Conservation (phyloP, 2,329 filamentous ascomycete genomes). For the Pyricularia pennisetigena region DNA sequence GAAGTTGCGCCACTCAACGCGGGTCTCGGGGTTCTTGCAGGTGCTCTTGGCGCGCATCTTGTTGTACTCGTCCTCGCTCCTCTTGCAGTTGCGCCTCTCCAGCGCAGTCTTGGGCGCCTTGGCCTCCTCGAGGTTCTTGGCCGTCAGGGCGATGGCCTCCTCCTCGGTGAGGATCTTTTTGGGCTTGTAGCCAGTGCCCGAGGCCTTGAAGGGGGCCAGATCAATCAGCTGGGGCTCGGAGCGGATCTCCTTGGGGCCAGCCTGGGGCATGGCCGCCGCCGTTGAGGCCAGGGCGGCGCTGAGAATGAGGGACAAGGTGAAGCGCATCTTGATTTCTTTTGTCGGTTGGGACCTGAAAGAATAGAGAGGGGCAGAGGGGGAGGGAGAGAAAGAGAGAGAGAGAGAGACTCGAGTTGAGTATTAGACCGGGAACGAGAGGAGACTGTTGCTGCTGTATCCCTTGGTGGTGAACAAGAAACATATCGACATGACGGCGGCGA, state of each 20-base stretch:
- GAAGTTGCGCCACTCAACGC: constrained; percentile 9
- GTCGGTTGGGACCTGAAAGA: background rate
- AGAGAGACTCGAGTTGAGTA: background rate
- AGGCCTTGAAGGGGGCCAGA: background rate
- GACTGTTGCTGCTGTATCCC: background rate
- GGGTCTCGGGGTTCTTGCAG: constrained; percentile 2
- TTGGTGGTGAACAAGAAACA: background rate
- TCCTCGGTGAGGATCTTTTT: background rate
- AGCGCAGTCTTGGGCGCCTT: background rate
- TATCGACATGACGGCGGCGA: background rate
- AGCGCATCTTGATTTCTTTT: background rate
- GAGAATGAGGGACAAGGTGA: background rate
- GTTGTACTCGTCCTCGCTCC: background rate
- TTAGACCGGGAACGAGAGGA: background rate
- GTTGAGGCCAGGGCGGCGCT: background rate
- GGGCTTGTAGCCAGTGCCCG: background rate
- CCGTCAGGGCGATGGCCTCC: background rate
- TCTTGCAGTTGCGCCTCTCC: background rate
- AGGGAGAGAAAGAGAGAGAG: too few species aligned
- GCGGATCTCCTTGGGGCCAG: background rate
- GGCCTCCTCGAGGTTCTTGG: background rate
- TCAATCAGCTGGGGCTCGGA: background rate
- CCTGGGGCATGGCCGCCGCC: background rate
- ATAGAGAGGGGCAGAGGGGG: too few species aligned
- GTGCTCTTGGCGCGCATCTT: background rate